Evolutionary conservation across 208 protist species (phyloP).

Genomic region (Herpetomonas muscarum): DNA sequence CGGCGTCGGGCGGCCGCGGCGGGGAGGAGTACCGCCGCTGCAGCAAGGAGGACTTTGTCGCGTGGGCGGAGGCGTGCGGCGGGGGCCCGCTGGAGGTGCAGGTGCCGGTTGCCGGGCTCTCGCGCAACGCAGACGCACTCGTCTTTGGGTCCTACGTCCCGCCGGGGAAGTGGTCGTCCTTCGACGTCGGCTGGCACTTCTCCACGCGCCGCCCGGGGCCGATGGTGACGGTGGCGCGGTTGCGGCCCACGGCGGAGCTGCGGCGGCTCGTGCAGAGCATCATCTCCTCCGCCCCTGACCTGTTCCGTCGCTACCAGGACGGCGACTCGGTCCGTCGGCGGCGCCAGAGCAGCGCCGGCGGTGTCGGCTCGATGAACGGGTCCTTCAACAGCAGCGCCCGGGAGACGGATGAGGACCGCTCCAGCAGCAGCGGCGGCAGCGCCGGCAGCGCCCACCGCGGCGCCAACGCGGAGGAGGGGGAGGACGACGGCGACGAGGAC

Average conservation of each 20-base stretch:
- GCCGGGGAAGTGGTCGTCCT: not conserved
- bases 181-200: conserved; percentile 14
- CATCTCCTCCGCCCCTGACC: conserved; percentile 47
- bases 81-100: conserved; percentile 62
- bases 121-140: not conserved
- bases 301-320: conserved; percentile 7
- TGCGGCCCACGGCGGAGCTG: conserved; percentile 43
- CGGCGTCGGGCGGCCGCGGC: conserved; percentile 1
- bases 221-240: conserved; percentile 33
- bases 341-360: not conserved
- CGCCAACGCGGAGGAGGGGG: not conserved
- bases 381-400: not conserved
- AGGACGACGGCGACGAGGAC: not conserved
- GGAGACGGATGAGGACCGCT: not conserved
- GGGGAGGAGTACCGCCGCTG: conserved; percentile 21
- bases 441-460: not conserved
- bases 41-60: conserved; percentile 55
- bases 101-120: conserved; percentile 15
- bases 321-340: not conserved
- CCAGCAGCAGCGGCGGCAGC: not conserved
- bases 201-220: conserved; percentile 7
- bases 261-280: conserved; percentile 42
- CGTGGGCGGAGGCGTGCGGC: conserved; percentile 44
- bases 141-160: conserved; percentile 12
- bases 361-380: not conserved